Evolutionary conservation across 306 rosid species (phyloP).

Genomic region (Begonia fuchsioides): DNA sequence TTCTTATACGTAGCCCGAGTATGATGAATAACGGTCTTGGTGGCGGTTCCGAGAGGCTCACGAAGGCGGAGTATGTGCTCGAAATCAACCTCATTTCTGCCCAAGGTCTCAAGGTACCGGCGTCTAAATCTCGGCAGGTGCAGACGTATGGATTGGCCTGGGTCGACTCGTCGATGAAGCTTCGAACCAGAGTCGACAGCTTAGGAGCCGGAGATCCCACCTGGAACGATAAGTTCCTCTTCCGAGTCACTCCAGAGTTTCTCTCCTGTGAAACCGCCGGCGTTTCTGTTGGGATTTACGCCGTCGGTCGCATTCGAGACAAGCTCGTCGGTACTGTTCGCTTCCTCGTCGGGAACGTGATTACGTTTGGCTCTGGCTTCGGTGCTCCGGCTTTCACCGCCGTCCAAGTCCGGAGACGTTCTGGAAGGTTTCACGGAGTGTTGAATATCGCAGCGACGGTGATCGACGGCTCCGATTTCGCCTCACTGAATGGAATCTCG

Average conservation of each 20-base stretch:
- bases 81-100: slow-evolving; percentile 96
- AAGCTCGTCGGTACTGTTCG: slow-evolving; percentile 54
- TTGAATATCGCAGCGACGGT: slow-evolving; percentile 56
- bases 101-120: slow-evolving; percentile 46
- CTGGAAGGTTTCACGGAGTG: slow-evolving; percentile 77
- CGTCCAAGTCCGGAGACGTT: slow-evolving; percentile 58
- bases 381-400: slow-evolving; percentile 51
- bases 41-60: slow-evolving; percentile 9
- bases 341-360: slow-evolving; percentile 53
- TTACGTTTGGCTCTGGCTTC: slow-evolving; percentile 10
- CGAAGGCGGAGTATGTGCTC: slow-evolving; percentile 26
- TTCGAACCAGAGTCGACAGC: slow-evolving; percentile 50
- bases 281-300: slow-evolving; percentile 48
- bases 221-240: slow-evolving; percentile 90
- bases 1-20: slow-evolving; percentile 13
- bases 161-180: slow-evolving; percentile 45
- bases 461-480: slow-evolving; percentile 25
- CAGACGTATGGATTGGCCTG: slow-evolving; percentile 61
- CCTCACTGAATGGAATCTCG: slow-evolving; percentile 22
- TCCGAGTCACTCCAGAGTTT: slow-evolving; percentile 51
- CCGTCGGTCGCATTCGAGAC: slow-evolving; percentile 45
- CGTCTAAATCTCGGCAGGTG: slow-evolving; percentile 20
- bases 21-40: slow-evolving; percentile 15
- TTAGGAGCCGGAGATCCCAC: slow-evolving; percentile 63
- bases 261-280: slow-evolving; percentile 63